These are phyloP conservation scores for Solanum gracilifrons DNA, from an alignment of 257 asterid species.

Conservation along the genomic window DNA sequence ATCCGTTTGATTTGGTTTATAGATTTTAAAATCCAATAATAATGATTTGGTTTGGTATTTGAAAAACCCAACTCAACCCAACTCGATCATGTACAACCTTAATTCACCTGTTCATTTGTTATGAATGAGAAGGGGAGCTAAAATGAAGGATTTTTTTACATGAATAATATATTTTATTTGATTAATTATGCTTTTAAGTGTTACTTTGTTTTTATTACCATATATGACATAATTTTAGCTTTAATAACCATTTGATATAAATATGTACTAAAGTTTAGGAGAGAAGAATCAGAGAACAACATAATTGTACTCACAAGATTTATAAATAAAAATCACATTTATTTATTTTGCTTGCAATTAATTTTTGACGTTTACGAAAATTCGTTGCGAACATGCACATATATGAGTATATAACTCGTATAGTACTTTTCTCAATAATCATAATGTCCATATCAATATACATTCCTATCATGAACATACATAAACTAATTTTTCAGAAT, in stretches of 20 bases:
- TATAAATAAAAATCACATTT: neutral
- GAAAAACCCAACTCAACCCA: neutral
- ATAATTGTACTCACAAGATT: neutral
- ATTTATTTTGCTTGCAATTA: neutral
- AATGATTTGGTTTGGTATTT: neutral
- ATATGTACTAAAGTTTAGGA: neutral
- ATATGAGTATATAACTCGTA: neutral
- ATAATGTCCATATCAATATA: neutral
- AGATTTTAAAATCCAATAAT: neutral
- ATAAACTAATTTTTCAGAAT: too few species aligned
- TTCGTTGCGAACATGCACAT: neutral
- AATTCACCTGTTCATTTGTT: neutral
- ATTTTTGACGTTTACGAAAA: neutral
- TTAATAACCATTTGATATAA: neutral
- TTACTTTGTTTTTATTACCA: neutral
- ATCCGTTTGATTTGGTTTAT: neutral
- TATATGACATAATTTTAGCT: neutral
- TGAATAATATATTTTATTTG: too few species aligned
- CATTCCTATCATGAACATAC: neutral
- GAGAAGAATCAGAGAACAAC: neutral
- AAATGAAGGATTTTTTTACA: neutral
- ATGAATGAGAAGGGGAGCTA: neutral
- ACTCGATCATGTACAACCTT: neutral
- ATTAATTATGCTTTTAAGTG: neutral
- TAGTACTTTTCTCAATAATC: neutral